These are phyloP conservation scores for Triangularia verruculosa DNA, from an alignment of 2,329 filamentous ascomycete genomes.

Conservation along the genomic window DNA sequence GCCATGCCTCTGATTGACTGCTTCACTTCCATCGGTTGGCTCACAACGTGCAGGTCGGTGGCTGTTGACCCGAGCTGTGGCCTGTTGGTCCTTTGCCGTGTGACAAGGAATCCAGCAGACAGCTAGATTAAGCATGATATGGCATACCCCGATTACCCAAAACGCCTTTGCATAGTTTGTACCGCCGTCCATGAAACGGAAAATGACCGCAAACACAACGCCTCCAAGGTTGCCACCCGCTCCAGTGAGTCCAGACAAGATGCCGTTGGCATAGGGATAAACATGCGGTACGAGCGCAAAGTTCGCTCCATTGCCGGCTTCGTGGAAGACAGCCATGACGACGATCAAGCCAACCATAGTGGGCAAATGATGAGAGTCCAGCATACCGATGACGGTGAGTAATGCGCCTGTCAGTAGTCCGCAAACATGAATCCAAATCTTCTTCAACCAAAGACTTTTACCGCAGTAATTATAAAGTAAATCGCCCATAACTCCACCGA, in stretches of 20 bases:
- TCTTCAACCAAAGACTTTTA: conserved; percentile 42
- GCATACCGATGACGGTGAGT: conserved; percentile 59
- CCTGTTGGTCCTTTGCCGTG: too few species aligned
- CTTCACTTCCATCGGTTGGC: too few species aligned
- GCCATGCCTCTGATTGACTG: too few species aligned
- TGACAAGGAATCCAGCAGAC: too few species aligned
- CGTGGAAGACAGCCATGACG: conserved; percentile 76
- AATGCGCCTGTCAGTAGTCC: conserved; percentile 60
- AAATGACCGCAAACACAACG: conserved; percentile 79
- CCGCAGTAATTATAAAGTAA: conserved; percentile 42
- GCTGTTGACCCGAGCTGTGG: too few species aligned
- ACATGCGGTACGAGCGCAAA: conserved; percentile 86
- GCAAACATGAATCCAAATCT: conserved; percentile 59
- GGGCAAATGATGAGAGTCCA: conserved; percentile 58
- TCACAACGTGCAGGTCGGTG: too few species aligned
- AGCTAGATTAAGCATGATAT: too few species aligned
- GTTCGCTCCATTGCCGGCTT: conserved; percentile 82
- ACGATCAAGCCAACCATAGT: conserved; percentile 76
- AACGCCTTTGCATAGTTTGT: conserved; percentile 66
- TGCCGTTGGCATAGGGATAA: conserved; percentile 76
- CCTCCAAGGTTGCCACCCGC: conserved; percentile 82
- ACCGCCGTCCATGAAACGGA: conserved; percentile 65
- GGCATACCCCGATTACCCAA: conserved; percentile 83
- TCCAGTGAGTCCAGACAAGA: conserved; percentile 73
- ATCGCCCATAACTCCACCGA: conserved; percentile 59